Percentiles rank a stretch among this genome's conserved stretches.
Evolutionary conservation across 495 filamentous ascomycete genomes (phyloP).

Genomic region (Xylona heveae): DNA sequence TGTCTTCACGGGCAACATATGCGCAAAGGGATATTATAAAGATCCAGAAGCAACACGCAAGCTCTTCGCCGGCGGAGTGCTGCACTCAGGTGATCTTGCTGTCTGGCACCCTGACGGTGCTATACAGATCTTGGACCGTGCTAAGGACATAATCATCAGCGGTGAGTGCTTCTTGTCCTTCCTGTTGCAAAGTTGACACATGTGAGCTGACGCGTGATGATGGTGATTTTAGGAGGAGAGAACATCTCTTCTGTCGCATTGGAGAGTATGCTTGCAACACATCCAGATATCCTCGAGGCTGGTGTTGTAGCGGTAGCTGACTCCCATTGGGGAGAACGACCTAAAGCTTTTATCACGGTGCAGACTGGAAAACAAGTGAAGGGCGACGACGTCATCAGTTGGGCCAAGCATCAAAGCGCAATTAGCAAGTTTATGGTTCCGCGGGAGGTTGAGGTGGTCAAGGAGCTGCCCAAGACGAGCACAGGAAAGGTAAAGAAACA

Average conservation of each 20-base stretch:
- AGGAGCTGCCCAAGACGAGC: conserved; percentile 83
- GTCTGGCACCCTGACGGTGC: conserved; percentile 81
- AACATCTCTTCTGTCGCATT: conserved; percentile 91
- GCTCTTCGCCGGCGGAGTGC: conserved; percentile 68
- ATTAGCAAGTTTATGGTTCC: conserved; percentile 96
- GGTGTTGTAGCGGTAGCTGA: conserved; percentile 82
- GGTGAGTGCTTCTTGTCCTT: conserved; percentile 29
- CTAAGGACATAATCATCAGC: conserved; percentile 96
- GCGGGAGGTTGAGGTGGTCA: conserved; percentile 71
- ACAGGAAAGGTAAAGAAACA: conserved; percentile 97
- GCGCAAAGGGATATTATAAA: conserved; percentile 78
- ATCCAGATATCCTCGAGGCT: conserved; percentile 75
- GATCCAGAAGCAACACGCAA: conserved; percentile 71
- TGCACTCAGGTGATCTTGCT: conserved; percentile 80
- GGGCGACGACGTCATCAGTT: conserved; percentile 57
- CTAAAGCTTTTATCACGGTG: conserved; percentile 82
- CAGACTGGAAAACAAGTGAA: conserved; percentile 35
- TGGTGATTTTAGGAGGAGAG: conserved; percentile 46
- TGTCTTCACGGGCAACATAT: conserved; percentile 79
- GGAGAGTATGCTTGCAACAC: conserved; percentile 76
- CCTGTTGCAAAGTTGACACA: not conserved
- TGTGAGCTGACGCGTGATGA: no score
- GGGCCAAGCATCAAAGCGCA: conserved; percentile 55
- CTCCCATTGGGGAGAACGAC: conserved; percentile 82
- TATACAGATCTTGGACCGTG: conserved; percentile 78